phyloP scores from a whole-genome alignment of 306 rosid genomes.

The Cucurbita maxima region DNA sequence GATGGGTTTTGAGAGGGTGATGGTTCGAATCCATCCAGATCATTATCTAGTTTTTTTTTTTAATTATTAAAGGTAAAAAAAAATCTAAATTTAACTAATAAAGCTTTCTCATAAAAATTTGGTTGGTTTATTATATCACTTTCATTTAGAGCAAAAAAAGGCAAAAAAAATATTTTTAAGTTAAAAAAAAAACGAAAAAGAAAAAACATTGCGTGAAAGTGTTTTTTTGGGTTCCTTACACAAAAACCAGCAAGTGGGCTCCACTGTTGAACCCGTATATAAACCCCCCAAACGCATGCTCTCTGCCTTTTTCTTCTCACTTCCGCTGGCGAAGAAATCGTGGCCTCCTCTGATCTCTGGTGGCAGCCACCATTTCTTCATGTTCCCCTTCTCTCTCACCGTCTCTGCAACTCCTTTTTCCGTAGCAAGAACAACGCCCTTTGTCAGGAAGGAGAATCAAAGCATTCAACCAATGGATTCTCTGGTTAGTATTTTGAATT shows the following conservation, averaged over 20 bases:
- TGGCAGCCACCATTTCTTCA: background rate
- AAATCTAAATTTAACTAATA: no score
- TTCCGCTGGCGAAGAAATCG: background rate
- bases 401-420: background rate
- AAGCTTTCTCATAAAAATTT: no score
- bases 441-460: background rate
- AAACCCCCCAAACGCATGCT: background rate
- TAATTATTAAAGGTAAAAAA: no score
- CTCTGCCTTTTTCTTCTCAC: background rate
- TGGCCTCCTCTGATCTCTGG: background rate
- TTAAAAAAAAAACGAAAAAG: no score
- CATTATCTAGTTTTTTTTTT: background rate
- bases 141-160: no score
- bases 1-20: conserved; percentile 34
- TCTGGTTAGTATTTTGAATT: background rate
- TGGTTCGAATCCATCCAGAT: conserved; percentile 81
- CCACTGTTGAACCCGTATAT: background rate
- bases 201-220: no score
- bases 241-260: background rate
- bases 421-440: no score
- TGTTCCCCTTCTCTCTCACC: background rate
- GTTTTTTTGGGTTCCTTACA: no score
- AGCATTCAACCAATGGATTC: background rate
- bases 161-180: no score
- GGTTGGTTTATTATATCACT: no score